These are phyloP conservation scores for Apiospora rasikravindrae DNA, from an alignment of 2,329 filamentous ascomycete species.

Conservation along the genomic window DNA sequence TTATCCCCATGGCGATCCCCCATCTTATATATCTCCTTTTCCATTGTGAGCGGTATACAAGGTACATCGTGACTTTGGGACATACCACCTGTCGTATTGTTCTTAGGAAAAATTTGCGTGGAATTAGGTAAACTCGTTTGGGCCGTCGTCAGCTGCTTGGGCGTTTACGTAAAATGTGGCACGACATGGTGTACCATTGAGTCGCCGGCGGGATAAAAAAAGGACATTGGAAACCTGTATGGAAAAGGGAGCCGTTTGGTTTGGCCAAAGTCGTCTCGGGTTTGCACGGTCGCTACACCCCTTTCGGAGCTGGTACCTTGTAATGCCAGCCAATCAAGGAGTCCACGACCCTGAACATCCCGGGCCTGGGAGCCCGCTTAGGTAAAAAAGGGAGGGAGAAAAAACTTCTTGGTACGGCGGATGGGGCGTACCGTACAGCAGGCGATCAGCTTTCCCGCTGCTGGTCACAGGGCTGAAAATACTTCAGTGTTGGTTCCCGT, in stretches of 20 bases:
- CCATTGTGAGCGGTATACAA: neutral
- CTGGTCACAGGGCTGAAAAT: slow-evolving; percentile 5
- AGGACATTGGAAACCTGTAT: neutral
- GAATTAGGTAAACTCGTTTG: neutral
- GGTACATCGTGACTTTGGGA: neutral
- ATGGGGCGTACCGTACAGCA: neutral
- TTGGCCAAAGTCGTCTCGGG: neutral
- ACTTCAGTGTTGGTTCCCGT: neutral
- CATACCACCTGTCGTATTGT: neutral
- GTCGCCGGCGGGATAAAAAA: slow-evolving; percentile 3
- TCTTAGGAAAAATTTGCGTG: slow-evolving; percentile 8
- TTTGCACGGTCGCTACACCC: neutral
- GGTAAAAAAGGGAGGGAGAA: neutral
- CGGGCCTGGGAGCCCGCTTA: neutral
- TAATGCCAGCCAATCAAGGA: neutral
- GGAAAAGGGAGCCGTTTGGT: neutral
- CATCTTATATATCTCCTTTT: slow-evolving; percentile 1
- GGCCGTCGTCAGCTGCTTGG: slow-evolving; percentile 7
- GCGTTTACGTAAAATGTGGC: slow-evolving; percentile 5
- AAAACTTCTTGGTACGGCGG: neutral
- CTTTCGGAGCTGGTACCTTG: neutral
- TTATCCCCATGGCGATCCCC: slow-evolving; percentile 1
- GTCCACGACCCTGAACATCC: slow-evolving; percentile 2
- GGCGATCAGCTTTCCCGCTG: neutral
- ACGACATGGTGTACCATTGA: slow-evolving; percentile 10